These are phyloP conservation scores for Paraglomus occultum DNA, from an alignment of 192 early-diverging fungal species.

Conservation along the genomic window DNA sequence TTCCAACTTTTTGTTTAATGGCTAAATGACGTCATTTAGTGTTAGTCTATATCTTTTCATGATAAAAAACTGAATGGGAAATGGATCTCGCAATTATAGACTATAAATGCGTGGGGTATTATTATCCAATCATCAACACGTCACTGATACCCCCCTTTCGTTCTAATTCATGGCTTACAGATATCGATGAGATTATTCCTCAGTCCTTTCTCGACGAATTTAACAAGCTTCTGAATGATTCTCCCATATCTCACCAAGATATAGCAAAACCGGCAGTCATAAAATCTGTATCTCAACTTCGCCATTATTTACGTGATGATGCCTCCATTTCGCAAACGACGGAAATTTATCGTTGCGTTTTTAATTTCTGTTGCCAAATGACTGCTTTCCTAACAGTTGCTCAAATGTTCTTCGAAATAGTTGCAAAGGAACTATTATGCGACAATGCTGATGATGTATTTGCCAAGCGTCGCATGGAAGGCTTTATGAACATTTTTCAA, in stretches of 20 bases:
- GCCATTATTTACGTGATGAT: background rate
- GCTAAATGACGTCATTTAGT: background rate
- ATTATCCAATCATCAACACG: background rate
- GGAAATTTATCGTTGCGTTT: slow-evolving; percentile 2
- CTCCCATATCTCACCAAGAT: background rate
- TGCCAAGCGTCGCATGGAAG: background rate
- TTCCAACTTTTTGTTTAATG: background rate
- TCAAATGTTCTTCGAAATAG: slow-evolving; percentile 28
- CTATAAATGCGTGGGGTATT: background rate
- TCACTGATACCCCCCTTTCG: background rate
- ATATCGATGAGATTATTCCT: slow-evolving; percentile 8
- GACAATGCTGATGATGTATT: background rate
- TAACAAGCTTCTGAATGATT: slow-evolving; percentile 27
- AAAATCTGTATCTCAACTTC: background rate
- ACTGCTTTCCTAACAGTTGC: slow-evolving; percentile 25
- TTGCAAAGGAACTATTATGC: slow-evolving; percentile 21
- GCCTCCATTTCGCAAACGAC: background rate
- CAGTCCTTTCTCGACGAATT: slow-evolving; percentile 19
- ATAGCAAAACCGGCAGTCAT: slow-evolving; percentile 5
- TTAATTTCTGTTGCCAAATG: slow-evolving; percentile 27
- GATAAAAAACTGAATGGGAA: background rate
- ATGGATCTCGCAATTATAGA: background rate
- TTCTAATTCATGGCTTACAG: background rate
- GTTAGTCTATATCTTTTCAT: background rate
- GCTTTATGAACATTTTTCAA: slow-evolving; percentile 30